Base-by-base conservation (phyloP, 176 grass and related monocot genomes). In the Oryza glaberrima region DNA sequence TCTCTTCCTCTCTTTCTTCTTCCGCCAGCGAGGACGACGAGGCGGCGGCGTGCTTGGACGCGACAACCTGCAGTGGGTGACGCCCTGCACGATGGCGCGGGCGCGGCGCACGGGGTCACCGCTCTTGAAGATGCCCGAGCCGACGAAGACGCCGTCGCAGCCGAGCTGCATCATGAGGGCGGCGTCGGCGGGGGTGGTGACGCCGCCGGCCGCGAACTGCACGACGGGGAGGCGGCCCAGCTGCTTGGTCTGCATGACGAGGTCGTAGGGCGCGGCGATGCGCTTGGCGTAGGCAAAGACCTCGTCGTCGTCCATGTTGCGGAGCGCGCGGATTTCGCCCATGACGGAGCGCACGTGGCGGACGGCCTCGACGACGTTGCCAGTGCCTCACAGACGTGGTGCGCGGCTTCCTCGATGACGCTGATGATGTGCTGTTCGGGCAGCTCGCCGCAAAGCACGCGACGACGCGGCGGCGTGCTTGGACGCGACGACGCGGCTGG, bases 311-410 rank as follows among this genome's bases (percentile, higher is more conserved):
- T 92, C 90, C 90, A 92, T 92, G 75, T 81, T 83, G 46, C 79
- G 87, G 58, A 92, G 86, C 7, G 41, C 11, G 22, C 90, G 90
- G 78, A 92, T 79, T 56, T 85, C 86, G 3, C 87, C 90, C 76
- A 78, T 92, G 9, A 92, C 90, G 56, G 90, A 63, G 14, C 90
- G 90, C n/a, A 92, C 79, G 49, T 92, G 90, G 46, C 90, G 90
- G 20, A 92, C 92, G 25, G 89, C 93, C 86, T 95, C 93, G 2
- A 95, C 83, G 60, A 95, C 49, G 86, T 95, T 95, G 9, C 93
- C 93, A 0, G 93, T 95, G 19, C 93, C 93, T 26, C 26, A 26
- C 26, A 26, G 26, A 26, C 1, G 26, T 26, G 26, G 26, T 26
- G 26, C 26, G 26, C 26, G 26, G 26, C 26, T 26, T 26, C 26